Base-by-base conservation (phyloP, 495 filamentous ascomycete genomes). In the Trichoderma orchidacearum region DNA sequence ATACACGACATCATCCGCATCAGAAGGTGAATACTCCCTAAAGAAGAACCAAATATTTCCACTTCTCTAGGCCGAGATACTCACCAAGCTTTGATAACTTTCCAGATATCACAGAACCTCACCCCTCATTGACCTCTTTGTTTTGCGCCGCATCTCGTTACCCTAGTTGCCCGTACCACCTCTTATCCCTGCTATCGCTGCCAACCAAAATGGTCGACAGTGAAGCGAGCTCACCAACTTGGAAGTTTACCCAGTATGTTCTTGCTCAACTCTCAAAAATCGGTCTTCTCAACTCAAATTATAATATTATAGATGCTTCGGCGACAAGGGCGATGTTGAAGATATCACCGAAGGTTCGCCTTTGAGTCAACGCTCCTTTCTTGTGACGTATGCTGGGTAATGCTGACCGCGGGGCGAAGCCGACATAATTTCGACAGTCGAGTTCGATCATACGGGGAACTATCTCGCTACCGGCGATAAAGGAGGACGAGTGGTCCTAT, bases 241-340 rank as follows among this genome's bases (percentile, higher is more conserved):
- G 93, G 93, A 97, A 97, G 80, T 98, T 98, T 76, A 98, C 93
- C 73, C 93, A 98, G 93, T 98, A 82, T 81, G 94, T 90, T 51
- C 61, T 51, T 35, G 50, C 27, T 38, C 30, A 32, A 17, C 57
- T 41, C 18, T 27, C 25, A 29, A 38, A 30, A 51, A 57, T 50
- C 55, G 55, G 12, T 51, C 29, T n/a, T n/a, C 34, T 18, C 56
- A 56, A 51, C 61, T 68, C n/a, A 57, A 65, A 56, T 58, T 27
- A 8, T 35, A 18, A 35, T 56, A 21, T 35, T 38, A 35, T 61
- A 97, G 92, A 77, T 98, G 93, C 78, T 98, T 98, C 72, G 93
- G 93, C 69, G 93, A 98, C 77, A 98, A 98, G 76, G 93, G 93
- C 58, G 93, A 98, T 74, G 94, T 97, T 61, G 93, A 98, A 72